A percentile compares a stretch with the other conserved stretches of the same genome.
phyloP scores from a whole-genome alignment of 148 eudicot genomes.

The Cornus florida region DNA sequence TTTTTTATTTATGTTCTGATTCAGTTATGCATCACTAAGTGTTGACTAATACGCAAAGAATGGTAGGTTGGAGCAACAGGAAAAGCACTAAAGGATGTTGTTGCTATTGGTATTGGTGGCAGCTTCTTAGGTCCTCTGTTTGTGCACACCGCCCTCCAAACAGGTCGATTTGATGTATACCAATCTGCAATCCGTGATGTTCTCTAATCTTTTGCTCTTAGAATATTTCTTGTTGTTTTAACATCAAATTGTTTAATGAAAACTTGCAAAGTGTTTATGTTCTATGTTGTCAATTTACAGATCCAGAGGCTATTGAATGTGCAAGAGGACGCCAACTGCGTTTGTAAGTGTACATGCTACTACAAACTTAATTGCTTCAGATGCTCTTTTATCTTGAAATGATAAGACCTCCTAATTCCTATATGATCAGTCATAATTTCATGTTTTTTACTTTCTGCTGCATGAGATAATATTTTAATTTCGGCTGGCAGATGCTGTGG shows the following conservation, averaged over 20 bases:
- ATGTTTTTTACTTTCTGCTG: background rate
- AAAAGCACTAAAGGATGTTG: constrained; percentile 69
- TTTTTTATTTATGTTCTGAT: background rate
- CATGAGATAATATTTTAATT: background rate
- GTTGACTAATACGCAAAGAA: background rate
- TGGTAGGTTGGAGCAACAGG: constrained; percentile 93
- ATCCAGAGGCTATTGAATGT: constrained; percentile 68
- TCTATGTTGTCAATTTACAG: constrained; percentile 33
- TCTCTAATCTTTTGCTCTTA: background rate
- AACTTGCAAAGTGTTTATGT: background rate
- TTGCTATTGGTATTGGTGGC: constrained; percentile 95
- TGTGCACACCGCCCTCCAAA: constrained; percentile 98
- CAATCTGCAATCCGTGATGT: no score
- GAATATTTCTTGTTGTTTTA: background rate
- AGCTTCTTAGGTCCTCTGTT: constrained; percentile 96
- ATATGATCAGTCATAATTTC: background rate
- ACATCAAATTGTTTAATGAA: background rate
- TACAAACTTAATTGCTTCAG: background rate
- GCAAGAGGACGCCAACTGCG: constrained; percentile 91
- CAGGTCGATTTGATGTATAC: constrained; percentile 52
- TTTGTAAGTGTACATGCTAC: constrained; percentile 60
- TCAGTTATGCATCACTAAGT: constrained; percentile 5
- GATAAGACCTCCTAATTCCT: background rate
- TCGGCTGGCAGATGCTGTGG: background rate
- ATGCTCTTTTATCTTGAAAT: constrained; percentile 8